Evolutionary conservation across 116 monocot species (phyloP), one percentile per base, ranked within the genome.

Genomic region (Posidonia oceanica): DNA sequence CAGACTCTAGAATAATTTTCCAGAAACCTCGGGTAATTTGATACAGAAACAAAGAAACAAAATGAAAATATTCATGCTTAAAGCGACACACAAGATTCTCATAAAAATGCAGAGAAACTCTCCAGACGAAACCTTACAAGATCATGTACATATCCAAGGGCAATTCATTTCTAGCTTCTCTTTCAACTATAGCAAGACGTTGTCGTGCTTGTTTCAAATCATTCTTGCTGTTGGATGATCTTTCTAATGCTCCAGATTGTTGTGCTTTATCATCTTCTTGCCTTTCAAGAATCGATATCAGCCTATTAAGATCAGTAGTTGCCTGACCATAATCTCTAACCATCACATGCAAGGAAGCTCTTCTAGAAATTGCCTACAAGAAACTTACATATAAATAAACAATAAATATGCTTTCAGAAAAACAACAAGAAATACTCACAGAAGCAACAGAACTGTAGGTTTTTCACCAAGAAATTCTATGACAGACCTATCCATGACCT

Each of bases 251-350:
- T 68, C 66, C 54, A 37, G 53, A 61, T 15, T 58, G 18, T 36
- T 63, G 38, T 38, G 14, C n/a, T 48, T 71, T 74, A 23, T 75
- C 67, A 29, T 74, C 69, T 42, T 42, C 48, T 20, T 81, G 74
- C 38, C 77, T 86, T 63, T 87, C 77, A 65, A 93, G 77, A 75
- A 90, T 82, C 59, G 82, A 86, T 14, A 93, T 84, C 61, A 98
- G 65, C 68, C 69, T 85, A 8, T 39, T 71, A 21, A 93, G 84
- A 76, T 98, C 98, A 84, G 69, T 76, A 73, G 70, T 63, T 52
- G 93, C 89, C 71, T 98, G 93, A 23, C 79, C 75, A 78, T 93
- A 98, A 64, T 98, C 98, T 74, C 98, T 87, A 48, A 98, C 93
- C 89, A 85, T 86, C 76, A 93, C 93, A 73, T 87, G 81, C 65